Conservation (phyloP, 208 protist genomes). For the Tetramitus jugosus region DNA sequence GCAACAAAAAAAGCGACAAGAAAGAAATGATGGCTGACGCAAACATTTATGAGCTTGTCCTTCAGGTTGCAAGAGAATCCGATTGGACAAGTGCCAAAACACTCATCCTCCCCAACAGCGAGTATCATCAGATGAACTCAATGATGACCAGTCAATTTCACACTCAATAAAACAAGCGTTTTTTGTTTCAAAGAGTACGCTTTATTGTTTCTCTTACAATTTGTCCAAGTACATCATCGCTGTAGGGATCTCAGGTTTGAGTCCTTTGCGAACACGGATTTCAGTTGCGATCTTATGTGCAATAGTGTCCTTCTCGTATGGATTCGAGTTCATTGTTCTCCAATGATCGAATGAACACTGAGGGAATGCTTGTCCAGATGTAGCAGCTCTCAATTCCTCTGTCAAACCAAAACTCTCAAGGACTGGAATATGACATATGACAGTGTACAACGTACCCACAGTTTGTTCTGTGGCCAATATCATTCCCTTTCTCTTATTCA, state of each 20-base stretch:
- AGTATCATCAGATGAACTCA: too few relatives aligned
- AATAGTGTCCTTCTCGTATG: not conserved
- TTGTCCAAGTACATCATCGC: conserved; percentile 86
- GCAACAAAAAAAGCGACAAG: too few relatives aligned
- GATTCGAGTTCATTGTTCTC: conserved; percentile 51
- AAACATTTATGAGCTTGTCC: too few relatives aligned
- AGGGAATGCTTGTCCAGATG: conserved; percentile 90
- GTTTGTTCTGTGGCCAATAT: conserved; percentile 89
- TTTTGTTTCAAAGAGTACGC: too few relatives aligned
- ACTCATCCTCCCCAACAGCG: too few relatives aligned
- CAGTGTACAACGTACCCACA: conserved; percentile 85
- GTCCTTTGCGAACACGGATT: not conserved
- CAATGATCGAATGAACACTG: conserved; percentile 98
- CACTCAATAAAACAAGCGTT: too few relatives aligned
- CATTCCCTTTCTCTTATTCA: conserved; percentile 88
- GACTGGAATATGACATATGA: conserved; percentile 96
- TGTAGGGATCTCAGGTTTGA: not conserved
- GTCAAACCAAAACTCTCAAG: conserved; percentile 97
- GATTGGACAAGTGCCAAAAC: too few relatives aligned
- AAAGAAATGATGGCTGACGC: too few relatives aligned
- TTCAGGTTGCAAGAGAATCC: too few relatives aligned
- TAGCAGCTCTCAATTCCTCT: conserved; percentile 83
- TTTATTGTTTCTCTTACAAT: too few relatives aligned
- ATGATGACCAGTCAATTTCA: too few relatives aligned
- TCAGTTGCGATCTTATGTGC: too few relatives aligned